phyloP scores from a whole-genome alignment of 208 protist species.

The Leishmania guyanensis region DNA sequence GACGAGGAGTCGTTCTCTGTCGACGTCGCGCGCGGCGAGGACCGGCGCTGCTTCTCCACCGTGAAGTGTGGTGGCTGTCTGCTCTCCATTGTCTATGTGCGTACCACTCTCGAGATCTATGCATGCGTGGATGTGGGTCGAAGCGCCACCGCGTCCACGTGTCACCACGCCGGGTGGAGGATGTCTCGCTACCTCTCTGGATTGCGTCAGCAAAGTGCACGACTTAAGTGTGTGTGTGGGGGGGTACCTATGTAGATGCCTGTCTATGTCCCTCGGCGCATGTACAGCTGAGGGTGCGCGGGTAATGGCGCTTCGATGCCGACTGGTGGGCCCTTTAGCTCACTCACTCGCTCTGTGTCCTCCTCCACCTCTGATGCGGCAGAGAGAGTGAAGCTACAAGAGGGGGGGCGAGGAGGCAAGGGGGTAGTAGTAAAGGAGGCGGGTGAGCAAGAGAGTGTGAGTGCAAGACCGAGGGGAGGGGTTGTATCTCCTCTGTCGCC shows the following conservation, averaged over 20 bases:
- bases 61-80: not conserved
- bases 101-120: not conserved
- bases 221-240: not conserved
- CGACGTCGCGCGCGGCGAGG: constrained; percentile 12
- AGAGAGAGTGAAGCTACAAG: not conserved
- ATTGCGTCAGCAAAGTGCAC: not conserved
- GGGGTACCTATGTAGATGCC: not conserved
- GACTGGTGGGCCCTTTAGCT: not conserved
- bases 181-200: not conserved
- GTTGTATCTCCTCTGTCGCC: not conserved
- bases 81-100: not conserved
- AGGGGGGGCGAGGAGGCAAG: too few relatives aligned
- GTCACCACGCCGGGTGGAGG: not conserved
- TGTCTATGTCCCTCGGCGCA: not conserved
- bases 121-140: not conserved
- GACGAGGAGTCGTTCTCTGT: constrained; percentile 19
- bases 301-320: not conserved
- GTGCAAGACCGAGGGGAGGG: not conserved
- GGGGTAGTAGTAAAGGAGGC: not conserved
- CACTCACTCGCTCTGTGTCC: not conserved
- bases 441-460: not conserved
- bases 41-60: constrained; percentile 14
- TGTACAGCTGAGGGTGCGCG: not conserved
- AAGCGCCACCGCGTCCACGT: not conserved
- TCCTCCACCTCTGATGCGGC: not conserved